phyloP scores from a whole-genome alignment of 2,329 filamentous ascomycete genomes.

The Ceratocystis ficicola region DNA sequence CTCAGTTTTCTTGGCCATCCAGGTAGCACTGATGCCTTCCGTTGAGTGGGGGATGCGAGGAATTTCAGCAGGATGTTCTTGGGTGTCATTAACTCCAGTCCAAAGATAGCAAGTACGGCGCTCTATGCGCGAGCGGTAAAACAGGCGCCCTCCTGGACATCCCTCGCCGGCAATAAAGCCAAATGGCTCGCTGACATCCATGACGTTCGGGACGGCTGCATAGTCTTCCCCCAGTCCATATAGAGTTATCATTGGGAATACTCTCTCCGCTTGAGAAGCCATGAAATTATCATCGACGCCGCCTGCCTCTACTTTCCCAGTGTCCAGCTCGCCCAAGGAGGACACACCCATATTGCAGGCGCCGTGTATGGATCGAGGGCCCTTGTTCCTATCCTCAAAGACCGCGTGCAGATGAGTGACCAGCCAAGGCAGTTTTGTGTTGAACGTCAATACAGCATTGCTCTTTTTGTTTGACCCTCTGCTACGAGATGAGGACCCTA shows the following conservation, averaged over 20 bases:
- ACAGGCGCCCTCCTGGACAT: slow-evolving; percentile 67
- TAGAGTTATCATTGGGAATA: slow-evolving; percentile 57
- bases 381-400: slow-evolving; percentile 60
- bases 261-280: slow-evolving; percentile 66
- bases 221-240: slow-evolving; percentile 72
- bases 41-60: slow-evolving; percentile 58
- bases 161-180: slow-evolving; percentile 79
- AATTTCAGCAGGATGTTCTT: slow-evolving; percentile 3
- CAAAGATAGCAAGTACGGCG: slow-evolving; percentile 4
- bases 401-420: slow-evolving; percentile 69
- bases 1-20: slow-evolving; percentile 73
- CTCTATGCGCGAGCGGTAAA: slow-evolving; percentile 44
- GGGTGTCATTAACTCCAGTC: slow-evolving; percentile 2
- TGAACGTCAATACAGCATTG: slow-evolving; percentile 70
- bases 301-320: slow-evolving; percentile 68
- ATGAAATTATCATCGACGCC: slow-evolving; percentile 63
- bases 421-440: slow-evolving; percentile 66
- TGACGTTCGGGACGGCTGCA: slow-evolving; percentile 66
- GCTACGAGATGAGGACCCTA: slow-evolving; percentile 36
- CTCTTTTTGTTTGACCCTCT: slow-evolving; percentile 49
- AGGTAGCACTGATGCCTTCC: slow-evolving; percentile 66
- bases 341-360: slow-evolving; percentile 64
- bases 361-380: slow-evolving; percentile 71
- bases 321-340: slow-evolving; percentile 69
- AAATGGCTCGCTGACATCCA: slow-evolving; percentile 80